Base-by-base conservation (phyloP, 2,329 filamentous ascomycete genomes). In the Fusarium sp. region DNA sequence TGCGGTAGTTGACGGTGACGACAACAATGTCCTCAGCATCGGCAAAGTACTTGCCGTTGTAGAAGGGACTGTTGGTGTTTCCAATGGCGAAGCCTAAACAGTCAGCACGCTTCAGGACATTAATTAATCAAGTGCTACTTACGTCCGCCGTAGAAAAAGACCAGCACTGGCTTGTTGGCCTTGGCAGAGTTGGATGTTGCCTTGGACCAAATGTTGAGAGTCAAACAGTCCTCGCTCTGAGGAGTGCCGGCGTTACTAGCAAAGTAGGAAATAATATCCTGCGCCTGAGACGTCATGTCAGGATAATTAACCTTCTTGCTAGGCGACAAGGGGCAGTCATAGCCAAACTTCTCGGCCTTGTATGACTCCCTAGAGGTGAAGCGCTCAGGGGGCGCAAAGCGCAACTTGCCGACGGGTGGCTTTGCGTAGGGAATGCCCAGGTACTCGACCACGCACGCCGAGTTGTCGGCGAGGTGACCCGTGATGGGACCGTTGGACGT, bases 1-100 rank as follows among this genome's bases (percentile, higher is more conserved):
- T 42, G 2, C 85, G 83, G 69, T 85, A 88, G 79, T 87, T 87
- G 64, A 87, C 78, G 0, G 84, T 84, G 2, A 88, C 82, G 1
- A 88, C 78, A 3, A 88, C 76, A 1, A 86, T 79, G 42, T 87
- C 85, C 59, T 87, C 78, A 0, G 82, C 76, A 5, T 81, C 79
- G 5, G 83, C 85, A 55, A 87, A 82, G 69, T 82, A 80, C 38
- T 83, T 82, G 29, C 85, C 86, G 36, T 80, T 83, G 69, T 86
- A 87, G 7, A 80, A 79, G 0, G 81, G 80, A 20, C 78, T 80
- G 58, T 82, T 77, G 0, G 83, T 80, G 67, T 79, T 82, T 63
- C 85, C 84, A 46, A 77, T 78, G 3, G 71, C 77, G 62, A 84
- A 86, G 0, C 79, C 83, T 80, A 2, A 1, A 12, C 2, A 0